These are phyloP conservation scores for Ampelocalamus luodianensis DNA, from an alignment of 176 grass and related monocot species.

Conservation along the genomic window DNA sequence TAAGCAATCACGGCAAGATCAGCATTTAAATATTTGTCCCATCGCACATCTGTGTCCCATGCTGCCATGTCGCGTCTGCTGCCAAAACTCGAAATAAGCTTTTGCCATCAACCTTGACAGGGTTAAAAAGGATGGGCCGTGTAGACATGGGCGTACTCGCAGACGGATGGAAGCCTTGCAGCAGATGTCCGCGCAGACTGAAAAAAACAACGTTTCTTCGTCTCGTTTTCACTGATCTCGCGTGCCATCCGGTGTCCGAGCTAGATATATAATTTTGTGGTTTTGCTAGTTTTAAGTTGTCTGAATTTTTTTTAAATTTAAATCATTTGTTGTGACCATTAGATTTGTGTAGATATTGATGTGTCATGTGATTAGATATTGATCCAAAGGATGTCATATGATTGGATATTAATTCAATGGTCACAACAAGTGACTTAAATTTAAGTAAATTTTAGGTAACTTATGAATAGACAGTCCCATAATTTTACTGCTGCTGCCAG, in stretches of 20 bases:
- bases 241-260: background rate
- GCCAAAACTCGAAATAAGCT: background rate
- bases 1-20: background rate
- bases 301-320: too few species aligned
- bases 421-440: too few species aligned
- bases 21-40: background rate
- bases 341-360: too few species aligned
- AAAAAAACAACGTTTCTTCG: background rate
- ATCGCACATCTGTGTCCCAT: background rate
- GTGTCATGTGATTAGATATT: too few species aligned
- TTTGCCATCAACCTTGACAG: background rate
- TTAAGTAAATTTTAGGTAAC: too few species aligned
- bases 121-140: background rate
- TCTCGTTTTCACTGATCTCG: background rate
- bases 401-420: too few species aligned
- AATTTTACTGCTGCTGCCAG: too few species aligned
- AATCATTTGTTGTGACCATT: too few species aligned
- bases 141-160: background rate
- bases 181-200: background rate
- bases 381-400: too few species aligned
- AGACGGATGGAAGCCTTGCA: background rate
- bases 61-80: background rate
- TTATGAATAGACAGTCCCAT: too few species aligned
- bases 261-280: too few species aligned
- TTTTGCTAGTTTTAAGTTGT: too few species aligned